These are phyloP conservation scores for Colletotrichum sojae DNA, from an alignment of 2,329 filamentous ascomycete genomes.

Conservation along the genomic window DNA sequence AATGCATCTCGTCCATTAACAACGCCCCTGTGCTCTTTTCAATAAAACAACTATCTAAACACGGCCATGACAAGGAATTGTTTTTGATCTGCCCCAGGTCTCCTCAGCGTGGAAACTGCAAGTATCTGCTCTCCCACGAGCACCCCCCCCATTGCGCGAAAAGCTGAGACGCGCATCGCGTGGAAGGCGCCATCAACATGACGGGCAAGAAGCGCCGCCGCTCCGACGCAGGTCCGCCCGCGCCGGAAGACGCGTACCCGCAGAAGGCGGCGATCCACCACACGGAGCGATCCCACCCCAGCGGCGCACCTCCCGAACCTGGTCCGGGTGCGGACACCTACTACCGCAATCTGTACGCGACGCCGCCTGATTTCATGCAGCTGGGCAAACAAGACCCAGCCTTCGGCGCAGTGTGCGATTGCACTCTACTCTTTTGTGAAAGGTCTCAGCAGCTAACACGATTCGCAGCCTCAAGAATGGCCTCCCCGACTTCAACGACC, in stretches of 20 bases:
- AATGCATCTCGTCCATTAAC: too few relatives aligned
- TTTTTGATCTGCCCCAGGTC: too few relatives aligned
- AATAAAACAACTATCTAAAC: too few relatives aligned
- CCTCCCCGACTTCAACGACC: slow-evolving; percentile 85
- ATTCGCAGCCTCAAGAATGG: slow-evolving; percentile 53
- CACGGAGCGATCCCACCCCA: background rate
- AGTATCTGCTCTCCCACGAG: too few relatives aligned
- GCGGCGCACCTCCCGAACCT: slow-evolving; percentile 4
- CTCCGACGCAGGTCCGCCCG: background rate
- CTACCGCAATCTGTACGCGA: slow-evolving; percentile 55
- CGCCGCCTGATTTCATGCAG: slow-evolving; percentile 59
- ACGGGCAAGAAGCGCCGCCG: background rate
- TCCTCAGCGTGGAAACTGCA: too few relatives aligned
- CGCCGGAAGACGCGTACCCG: too few relatives aligned
- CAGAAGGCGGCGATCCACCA: background rate
- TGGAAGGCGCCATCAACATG: background rate
- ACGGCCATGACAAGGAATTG: too few relatives aligned
- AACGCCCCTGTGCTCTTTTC: too few relatives aligned
- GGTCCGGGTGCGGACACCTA: slow-evolving; percentile 38
- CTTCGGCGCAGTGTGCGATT: slow-evolving; percentile 58
- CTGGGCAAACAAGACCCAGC: slow-evolving; percentile 57
- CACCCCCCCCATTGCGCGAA: too few relatives aligned
- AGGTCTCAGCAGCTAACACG: background rate
- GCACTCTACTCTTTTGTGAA: background rate
- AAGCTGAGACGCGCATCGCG: too few relatives aligned